phyloP scores from a whole-genome alignment of 1,139 yeast species.

The Geotrichum cucujoidarum region DNA sequence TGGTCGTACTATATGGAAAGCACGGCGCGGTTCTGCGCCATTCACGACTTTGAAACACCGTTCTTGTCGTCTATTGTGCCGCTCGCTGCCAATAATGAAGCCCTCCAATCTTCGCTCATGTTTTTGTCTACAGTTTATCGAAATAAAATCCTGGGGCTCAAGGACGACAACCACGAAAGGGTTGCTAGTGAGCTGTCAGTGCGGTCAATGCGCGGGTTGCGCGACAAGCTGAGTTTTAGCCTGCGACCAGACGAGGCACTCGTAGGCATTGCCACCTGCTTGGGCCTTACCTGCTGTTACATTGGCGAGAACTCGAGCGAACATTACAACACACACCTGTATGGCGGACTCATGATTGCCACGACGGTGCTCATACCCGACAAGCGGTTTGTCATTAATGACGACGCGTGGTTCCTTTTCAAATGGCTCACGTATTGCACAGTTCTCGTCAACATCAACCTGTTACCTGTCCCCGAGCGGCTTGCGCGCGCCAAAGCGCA shows the following conservation, averaged over 20 bases:
- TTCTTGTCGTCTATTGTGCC: slow-evolving; percentile 19
- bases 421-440: slow-evolving; percentile 21
- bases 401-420: slow-evolving; percentile 20
- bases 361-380: slow-evolving; percentile 19
- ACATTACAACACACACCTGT: slow-evolving; percentile 18
- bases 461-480: slow-evolving; percentile 11
- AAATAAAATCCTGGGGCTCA: slow-evolving; percentile 14
- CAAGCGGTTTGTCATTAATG: slow-evolving; percentile 7
- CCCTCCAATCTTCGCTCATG: slow-evolving; percentile 19
- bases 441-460: slow-evolving; percentile 16
- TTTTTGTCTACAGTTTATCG: slow-evolving; percentile 19
- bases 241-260: slow-evolving; percentile 10
- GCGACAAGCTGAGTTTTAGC: slow-evolving; percentile 12
- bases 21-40: slow-evolving; percentile 21
- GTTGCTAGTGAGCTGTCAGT: slow-evolving; percentile 14
- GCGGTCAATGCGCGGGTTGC: slow-evolving; percentile 13
- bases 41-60: slow-evolving; percentile 21
- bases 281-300: slow-evolving; percentile 17
- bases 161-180: slow-evolving; percentile 16
- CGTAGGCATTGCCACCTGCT: slow-evolving; percentile 19
- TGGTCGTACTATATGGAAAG: slow-evolving; percentile 20
- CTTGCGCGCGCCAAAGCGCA: slow-evolving; percentile 15
- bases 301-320: slow-evolving; percentile 18
- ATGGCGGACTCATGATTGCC: slow-evolving; percentile 20
- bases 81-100: slow-evolving; percentile 19